Evolutionary conservation across 805 yeast species (phyloP).

Genomic region (Nakazawaea molendinolei): DNA sequence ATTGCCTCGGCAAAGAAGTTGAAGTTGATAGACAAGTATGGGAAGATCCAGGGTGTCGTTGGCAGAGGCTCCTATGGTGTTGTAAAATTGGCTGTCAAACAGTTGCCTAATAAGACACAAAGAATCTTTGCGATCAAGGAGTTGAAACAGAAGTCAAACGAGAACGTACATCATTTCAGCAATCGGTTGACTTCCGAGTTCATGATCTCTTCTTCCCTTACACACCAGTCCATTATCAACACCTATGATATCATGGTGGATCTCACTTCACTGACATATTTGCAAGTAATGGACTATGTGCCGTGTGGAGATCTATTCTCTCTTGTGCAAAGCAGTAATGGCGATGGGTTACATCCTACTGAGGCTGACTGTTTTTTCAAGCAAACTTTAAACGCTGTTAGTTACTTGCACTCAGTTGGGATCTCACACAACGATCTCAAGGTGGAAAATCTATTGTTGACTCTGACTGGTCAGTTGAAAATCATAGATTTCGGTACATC

Average conservation of each 20-base stretch:
- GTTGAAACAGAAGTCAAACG: constrained; percentile 55
- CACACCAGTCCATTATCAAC: constrained; percentile 69
- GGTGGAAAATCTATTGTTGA: constrained; percentile 77
- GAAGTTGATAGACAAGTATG: constrained; percentile 39
- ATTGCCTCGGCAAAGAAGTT: constrained; percentile 20
- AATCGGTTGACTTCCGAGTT: constrained; percentile 85
- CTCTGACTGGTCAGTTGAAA: constrained; percentile 58
- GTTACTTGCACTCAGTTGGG: constrained; percentile 85
- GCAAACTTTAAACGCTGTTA: constrained; percentile 75
- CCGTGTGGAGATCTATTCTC: constrained; percentile 79
- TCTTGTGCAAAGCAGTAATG: constrained; percentile 43
- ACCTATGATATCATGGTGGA: constrained; percentile 78
- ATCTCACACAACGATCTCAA: constrained; percentile 92
- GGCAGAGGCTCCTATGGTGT: constrained; percentile 45
- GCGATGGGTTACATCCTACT: constrained; percentile 44
- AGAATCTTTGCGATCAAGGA: constrained; percentile 70
- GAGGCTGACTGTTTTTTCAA: constrained; percentile 90
- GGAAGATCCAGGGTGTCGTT: constrained; percentile 41
- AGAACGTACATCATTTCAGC: constrained; percentile 48
- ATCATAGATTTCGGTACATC: constrained; percentile 88
- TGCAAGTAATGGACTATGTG: constrained; percentile 94
- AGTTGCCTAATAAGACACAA: constrained; percentile 31
- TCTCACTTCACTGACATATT: constrained; percentile 58
- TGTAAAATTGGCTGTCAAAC: constrained; percentile 35
- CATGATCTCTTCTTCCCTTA: constrained; percentile 74